Evolutionary conservation across 2,329 filamentous ascomycete genomes (phyloP).

Genomic region (Septoria petroselini): DNA sequence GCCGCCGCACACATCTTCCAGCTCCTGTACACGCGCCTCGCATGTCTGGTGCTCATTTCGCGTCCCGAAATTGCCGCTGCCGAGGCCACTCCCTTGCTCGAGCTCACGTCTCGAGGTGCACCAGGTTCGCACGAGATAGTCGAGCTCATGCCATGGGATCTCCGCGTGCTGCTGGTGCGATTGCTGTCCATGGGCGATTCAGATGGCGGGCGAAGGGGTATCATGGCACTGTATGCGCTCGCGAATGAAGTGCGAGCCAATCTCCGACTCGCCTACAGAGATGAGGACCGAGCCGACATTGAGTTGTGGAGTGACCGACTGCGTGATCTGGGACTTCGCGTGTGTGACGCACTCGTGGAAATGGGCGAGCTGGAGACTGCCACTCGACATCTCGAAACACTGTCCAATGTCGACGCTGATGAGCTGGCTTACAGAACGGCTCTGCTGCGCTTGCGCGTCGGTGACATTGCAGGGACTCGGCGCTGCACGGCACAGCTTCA

Average conservation of each 20-base stretch:
- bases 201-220: constrained; percentile 74
- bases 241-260: constrained; percentile 42
- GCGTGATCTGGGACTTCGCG: constrained; percentile 67
- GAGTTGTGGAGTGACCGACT: constrained; percentile 70
- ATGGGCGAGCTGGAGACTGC: constrained; percentile 87
- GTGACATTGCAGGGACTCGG: constrained; percentile 59
- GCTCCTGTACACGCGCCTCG: constrained; percentile 75
- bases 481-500: constrained; percentile 17
- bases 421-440: constrained; percentile 48
- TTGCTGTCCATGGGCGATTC: constrained; percentile 83
- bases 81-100: constrained; percentile 61
- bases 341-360: constrained; percentile 67
- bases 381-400: constrained; percentile 63
- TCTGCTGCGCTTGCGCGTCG: constrained; percentile 73
- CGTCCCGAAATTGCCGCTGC: constrained; percentile 56
- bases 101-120: constrained; percentile 47
- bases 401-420: constrained; percentile 48
- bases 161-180: constrained; percentile 77
- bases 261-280: constrained; percentile 37
- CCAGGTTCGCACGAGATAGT: constrained; percentile 52
- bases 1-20: constrained; percentile 68
- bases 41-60: constrained; percentile 76
- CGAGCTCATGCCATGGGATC: constrained; percentile 79
- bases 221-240: constrained; percentile 89
- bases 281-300: constrained; percentile 56